These are phyloP conservation scores for Pleurotus citrinopileatus DNA, from an alignment of 768 basidiomycete species.

Conservation along the genomic window DNA sequence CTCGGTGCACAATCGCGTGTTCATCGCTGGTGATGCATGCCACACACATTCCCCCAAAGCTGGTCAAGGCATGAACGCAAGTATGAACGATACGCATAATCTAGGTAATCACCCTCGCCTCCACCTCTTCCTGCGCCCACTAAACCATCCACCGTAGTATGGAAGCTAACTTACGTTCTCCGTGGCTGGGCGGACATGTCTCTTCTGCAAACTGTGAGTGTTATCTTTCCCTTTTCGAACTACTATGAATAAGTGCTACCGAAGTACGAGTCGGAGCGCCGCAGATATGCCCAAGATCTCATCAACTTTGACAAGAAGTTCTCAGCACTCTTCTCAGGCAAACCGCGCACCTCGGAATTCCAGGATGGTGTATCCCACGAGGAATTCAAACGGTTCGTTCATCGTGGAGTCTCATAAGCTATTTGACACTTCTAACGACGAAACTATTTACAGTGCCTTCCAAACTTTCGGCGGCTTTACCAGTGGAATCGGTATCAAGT, in stretches of 20 bases:
- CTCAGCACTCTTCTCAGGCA: slow-evolving; percentile 64
- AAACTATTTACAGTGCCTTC: slow-evolving; percentile 34
- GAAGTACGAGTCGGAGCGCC: slow-evolving; percentile 71
- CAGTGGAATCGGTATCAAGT: slow-evolving; percentile 53
- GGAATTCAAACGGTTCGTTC: slow-evolving; percentile 43
- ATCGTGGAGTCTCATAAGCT: background rate
- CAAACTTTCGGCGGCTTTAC: slow-evolving; percentile 53
- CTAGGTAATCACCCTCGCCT: slow-evolving; percentile 40
- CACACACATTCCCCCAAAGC: slow-evolving; percentile 70
- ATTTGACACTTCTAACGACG: background rate
- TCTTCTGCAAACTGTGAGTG: slow-evolving; percentile 49
- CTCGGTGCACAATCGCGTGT: slow-evolving; percentile 59
- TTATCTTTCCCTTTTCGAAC: background rate
- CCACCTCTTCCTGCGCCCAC: background rate
- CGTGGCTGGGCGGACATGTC: slow-evolving; percentile 48
- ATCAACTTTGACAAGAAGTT: slow-evolving; percentile 70
- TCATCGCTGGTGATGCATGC: slow-evolving; percentile 77
- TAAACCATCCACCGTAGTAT: slow-evolving; percentile 29
- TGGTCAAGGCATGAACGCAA: slow-evolving; percentile 77
- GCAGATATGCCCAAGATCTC: slow-evolving; percentile 67
- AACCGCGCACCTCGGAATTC: slow-evolving; percentile 48
- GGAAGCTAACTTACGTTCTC: slow-evolving; percentile 60
- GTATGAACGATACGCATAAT: slow-evolving; percentile 75
- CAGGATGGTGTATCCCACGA: slow-evolving; percentile 50
- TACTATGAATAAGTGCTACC: background rate